phyloP scores from a whole-genome alignment of 1,284 basidiomycete genomes.

The Pascua guehoae region DNA sequence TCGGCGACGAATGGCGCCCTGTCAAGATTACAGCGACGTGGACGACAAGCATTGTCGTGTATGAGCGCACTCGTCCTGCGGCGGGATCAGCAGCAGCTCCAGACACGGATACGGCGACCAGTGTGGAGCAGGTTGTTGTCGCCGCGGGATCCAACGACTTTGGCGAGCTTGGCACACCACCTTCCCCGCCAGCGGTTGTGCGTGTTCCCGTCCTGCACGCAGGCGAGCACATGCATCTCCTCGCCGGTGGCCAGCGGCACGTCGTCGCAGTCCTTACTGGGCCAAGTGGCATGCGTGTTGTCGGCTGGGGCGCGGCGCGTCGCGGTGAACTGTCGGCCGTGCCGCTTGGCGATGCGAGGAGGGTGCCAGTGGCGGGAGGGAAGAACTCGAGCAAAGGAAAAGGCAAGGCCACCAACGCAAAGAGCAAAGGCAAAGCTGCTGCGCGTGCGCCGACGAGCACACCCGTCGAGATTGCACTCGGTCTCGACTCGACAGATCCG shows the following conservation, averaged over 20 bases:
- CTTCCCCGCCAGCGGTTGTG: constrained; percentile 34
- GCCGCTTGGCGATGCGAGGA: too few species aligned
- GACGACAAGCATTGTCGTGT: constrained; percentile 72
- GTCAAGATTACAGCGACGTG: constrained; percentile 62
- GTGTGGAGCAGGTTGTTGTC: constrained; percentile 60
- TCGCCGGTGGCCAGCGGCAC: constrained; percentile 71
- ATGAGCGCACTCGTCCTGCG: constrained; percentile 8
- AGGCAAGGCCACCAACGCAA: constrained; percentile 7
- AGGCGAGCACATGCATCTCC: constrained; percentile 32
- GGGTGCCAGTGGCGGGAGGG: too few species aligned
- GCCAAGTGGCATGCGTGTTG: constrained; percentile 40
- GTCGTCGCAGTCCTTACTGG: constrained; percentile 55
- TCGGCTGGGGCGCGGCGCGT: constrained; percentile 78
- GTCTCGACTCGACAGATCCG: constrained; percentile 4
- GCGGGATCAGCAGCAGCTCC: constrained; percentile 50
- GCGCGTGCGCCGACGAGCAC: constrained; percentile 19
- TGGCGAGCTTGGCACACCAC: constrained; percentile 64
- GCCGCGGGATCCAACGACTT: constrained; percentile 79
- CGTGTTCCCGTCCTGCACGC: constrained; percentile 15
- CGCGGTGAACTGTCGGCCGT: constrained; percentile 58
- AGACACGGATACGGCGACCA: constrained; percentile 14
- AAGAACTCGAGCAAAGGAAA: too few species aligned
- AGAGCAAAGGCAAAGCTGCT: constrained; percentile 30
- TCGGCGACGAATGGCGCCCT: constrained; percentile 29
- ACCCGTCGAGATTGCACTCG: constrained; percentile 17